A percentile compares a stretch with the other conserved stretches of the same genome.
These are phyloP conservation scores for Tetrapisispora fleetii DNA, from an alignment of 805 yeast species.

Conservation along the genomic window DNA sequence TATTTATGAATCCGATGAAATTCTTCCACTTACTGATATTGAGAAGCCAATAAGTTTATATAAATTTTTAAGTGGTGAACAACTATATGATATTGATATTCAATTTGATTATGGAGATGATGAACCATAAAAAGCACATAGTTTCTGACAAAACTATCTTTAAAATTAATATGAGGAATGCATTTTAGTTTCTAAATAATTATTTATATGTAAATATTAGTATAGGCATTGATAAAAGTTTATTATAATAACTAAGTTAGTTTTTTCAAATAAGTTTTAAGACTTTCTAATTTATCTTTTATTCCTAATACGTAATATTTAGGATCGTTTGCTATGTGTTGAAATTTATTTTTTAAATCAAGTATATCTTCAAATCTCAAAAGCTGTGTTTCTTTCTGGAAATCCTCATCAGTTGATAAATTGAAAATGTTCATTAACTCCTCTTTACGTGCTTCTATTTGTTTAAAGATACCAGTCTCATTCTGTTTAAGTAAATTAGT, in stretches of 20 bases:
- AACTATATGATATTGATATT: slow-evolving; percentile 3
- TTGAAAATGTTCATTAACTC: slow-evolving; percentile 4
- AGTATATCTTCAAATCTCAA: slow-evolving; percentile 16
- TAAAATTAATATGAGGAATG: too few species aligned
- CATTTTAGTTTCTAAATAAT: not conserved
- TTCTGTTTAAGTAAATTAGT: slow-evolving; percentile 5
- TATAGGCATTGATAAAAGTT: not conserved
- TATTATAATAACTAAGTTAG: not conserved
- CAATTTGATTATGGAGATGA: not conserved
- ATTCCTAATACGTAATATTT: slow-evolving; percentile 21
- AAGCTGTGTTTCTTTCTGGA: slow-evolving; percentile 16
- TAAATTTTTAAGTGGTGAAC: not conserved
- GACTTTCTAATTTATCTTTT: slow-evolving; percentile 15
- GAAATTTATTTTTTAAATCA: slow-evolving; percentile 7
- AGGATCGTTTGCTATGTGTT: slow-evolving; percentile 7
- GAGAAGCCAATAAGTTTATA: slow-evolving; percentile 6
- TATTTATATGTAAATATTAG: not conserved
- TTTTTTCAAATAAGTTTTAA: not conserved
- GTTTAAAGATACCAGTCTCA: slow-evolving; percentile 1
- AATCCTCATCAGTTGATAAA: slow-evolving; percentile 6
- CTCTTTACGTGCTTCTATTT: slow-evolving; percentile 2
- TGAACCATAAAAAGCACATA: not conserved
- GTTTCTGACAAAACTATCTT: too few species aligned
- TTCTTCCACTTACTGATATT: slow-evolving; percentile 15
- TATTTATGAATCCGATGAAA: slow-evolving; percentile 15